Evolutionary conservation across 2,329 filamentous ascomycete genomes (phyloP), one percentile per base, ranked within the genome.

Genomic region (Aspergillus floridensis): DNA sequence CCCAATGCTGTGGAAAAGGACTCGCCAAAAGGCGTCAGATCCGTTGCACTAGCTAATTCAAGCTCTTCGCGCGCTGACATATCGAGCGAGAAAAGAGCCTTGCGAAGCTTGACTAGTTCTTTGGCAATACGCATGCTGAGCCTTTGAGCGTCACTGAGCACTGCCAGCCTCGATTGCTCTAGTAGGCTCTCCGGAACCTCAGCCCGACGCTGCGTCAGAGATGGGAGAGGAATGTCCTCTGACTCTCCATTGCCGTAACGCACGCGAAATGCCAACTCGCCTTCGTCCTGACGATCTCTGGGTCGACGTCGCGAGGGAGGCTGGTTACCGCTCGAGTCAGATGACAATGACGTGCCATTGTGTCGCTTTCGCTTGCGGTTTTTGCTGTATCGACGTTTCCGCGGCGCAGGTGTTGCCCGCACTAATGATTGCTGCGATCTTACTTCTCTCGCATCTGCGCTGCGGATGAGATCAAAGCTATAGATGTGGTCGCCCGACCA

Each of bases 401-500:
- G 68, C 46, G 73, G 65, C 49, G 53, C 56, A 35, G 70, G 60
- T 16, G 66, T 66, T 50, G 59, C 70, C 49, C 68, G 68, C 11
- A 69, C 57, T 1, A 66, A 65, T 12, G 68, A 65, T 19, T 69
- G 62, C 51, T 62, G 61, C 35, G 70, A 66, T 22, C 75, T 68
- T 14, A 61, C 56, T 21, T 85, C 82, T 58, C 75, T 73, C 7
- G 81, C 82, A 74, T 87, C 84, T 2, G 84, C 81, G 64, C 81
- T 84, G 51, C 81, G 80, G 48, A 86, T 74, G 16, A 89, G 79
- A 67, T 89, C 86, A 67, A 89, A 89, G 65, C 83, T 84, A 73
- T 87, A 87, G 53, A 89, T 86, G 62, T 85, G 81, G 62, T 88
- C 86, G 22, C 84, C 85, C 21, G 85, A 88, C 87, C 87, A 89